Conservation (phyloP, 1,284 basidiomycete species). For the Naganishia liquefaciens region DNA sequence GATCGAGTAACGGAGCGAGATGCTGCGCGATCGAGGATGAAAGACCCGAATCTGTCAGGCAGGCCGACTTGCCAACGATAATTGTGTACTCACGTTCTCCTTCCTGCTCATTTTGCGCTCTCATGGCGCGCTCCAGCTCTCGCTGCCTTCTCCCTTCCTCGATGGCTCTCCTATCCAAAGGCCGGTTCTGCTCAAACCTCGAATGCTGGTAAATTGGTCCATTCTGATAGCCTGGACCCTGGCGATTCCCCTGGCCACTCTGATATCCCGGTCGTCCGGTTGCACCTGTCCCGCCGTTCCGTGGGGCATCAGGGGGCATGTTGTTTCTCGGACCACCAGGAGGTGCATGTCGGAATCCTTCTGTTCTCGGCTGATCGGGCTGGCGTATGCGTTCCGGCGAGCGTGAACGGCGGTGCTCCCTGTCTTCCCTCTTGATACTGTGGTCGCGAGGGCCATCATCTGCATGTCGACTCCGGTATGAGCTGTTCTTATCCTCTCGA, state of each 20-base stretch:
- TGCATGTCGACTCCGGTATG: conserved; percentile 7
- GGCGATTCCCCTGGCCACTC: background rate
- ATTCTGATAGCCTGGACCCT: background rate
- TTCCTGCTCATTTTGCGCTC: conserved; percentile 20
- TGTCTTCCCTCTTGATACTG: conserved; percentile 4
- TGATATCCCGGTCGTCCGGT: no score
- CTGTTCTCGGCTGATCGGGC: conserved; percentile 7
- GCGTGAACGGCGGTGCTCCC: background rate
- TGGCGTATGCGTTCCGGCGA: conserved; percentile 13
- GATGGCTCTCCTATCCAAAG: conserved; percentile 42
- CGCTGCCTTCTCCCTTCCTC: conserved; percentile 51
- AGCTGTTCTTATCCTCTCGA: conserved; percentile 33
- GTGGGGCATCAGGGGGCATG: background rate
- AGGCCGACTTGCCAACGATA: no score
- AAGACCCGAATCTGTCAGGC: background rate
- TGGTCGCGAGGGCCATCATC: conserved; percentile 1
- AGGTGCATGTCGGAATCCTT: background rate
- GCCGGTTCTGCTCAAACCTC: conserved; percentile 11
- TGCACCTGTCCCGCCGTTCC: background rate
- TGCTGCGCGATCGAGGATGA: background rate
- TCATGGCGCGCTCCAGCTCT: conserved; percentile 39
- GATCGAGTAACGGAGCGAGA: conserved; percentile 17
- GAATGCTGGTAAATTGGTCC: background rate
- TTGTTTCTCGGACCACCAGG: conserved; percentile 1
- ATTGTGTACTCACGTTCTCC: conserved; percentile 10